Evolutionary conservation across 768 basidiomycete genomes (phyloP), one percentile per base, ranked within the genome.

Genomic region (Boletus fagicola): DNA sequence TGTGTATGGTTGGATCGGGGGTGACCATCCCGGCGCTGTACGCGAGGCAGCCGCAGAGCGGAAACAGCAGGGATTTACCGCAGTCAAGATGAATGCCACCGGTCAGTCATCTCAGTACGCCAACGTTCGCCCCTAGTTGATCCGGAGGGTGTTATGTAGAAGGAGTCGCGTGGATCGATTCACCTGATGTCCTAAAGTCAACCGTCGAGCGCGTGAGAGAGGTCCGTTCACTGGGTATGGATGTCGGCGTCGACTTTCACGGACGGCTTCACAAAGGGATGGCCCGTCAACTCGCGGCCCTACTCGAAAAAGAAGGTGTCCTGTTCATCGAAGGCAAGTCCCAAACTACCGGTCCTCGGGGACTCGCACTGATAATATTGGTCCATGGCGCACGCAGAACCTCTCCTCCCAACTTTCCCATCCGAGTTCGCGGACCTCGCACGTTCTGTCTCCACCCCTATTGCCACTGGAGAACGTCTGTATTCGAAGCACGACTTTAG

Each of bases 71-170:
- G 85, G 86, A 2, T 88, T 89, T 68, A 83, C 80, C 0, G 83
- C 83, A 2, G 84, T 88, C 30, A 88, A 89, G 74, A 88, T 87
- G 86, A 88, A 88, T 65, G 86, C 77, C 4, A 82, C 79, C 4
- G 76, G 83, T 81, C 39, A 15, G 76, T 66, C 33, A 11, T 46
- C 15, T 36, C 20, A 11, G n/a, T 18, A 13, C 16, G 13, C 22
- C 26, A 13, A 18, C 40, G 11, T 45, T 31, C 7, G 24, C 18
- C 12, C 8, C 31, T 5, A 26, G 20, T n/a, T 54, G 26, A 54
- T 55, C 18, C 59, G 65, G 65, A 18, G 57, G 60, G 10, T 59
- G 65, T 40, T 56, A 51, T 33, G 51, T 43, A 65, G 64, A 62
- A 30, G 60, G 64, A 46, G 65, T 83, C 1, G 79, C 71, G 6